Base-by-base conservation (phyloP, 148 eudicot genomes). In the Polygonum aviculare region DNA sequence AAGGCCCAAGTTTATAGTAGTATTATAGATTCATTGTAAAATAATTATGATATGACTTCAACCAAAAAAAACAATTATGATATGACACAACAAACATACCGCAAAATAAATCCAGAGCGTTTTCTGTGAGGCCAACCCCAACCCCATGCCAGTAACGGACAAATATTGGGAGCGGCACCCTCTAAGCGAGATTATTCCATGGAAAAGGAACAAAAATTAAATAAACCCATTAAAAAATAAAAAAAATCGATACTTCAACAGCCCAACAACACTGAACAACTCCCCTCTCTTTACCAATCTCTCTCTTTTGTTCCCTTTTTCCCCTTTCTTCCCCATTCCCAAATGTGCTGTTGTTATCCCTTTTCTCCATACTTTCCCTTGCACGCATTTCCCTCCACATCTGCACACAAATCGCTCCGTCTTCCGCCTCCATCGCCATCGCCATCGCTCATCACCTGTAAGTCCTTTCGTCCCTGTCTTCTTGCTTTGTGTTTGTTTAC, bases 211-310 rank as follows among this genome's bases (percentile, higher is more conserved):
- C 47, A 44, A 44, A 50, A 12, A 12, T 50, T 1, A 50, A 50
- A 14, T 14, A 50, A 14, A 50, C 31, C 31, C 12, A 16, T 3
- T 50, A 50, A 50, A 50, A 12, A 0, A 50, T 3, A 50, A 55
- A 4, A 16, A 19, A 55, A 19, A 19, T 5, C 31, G 12, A 57
- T 57, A 2, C 63, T 57, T 57, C 19, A 57, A n/a, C 63, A 57
- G 31, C 63, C 3, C 33, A 19, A 51, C 55, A 51, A 51, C 9
- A 57, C 26, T 21, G 63, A 57, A 57, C 63, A 57, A 57, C 63
- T 57, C 44, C 7, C 63, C 63, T 57, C 62, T 55, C 63, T 57
- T 57, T 57, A 51, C 57, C 57, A 51, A 48, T 48, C 50, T 50
- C 4, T 51, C 57, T 51, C 57, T 51, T 44, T 51, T 16, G 19